Evolutionary conservation across 768 basidiomycete genomes (phyloP).

Genomic region (Asterophora lycoperdoides): DNA sequence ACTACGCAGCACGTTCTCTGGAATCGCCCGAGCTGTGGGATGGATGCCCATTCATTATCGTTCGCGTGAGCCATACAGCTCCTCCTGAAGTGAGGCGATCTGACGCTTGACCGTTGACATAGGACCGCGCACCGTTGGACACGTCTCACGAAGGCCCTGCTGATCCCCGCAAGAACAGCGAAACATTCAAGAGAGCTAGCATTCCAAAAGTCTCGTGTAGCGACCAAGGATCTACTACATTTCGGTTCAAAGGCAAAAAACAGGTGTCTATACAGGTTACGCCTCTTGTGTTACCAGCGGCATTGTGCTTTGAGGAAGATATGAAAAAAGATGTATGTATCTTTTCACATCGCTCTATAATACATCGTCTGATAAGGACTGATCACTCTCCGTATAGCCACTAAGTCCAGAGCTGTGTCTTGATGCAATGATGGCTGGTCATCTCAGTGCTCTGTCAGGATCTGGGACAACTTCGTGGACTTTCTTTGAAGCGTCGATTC

Average conservation of each 20-base stretch:
- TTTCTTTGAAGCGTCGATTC: conserved; percentile 40
- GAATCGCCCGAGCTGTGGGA: conserved; percentile 40
- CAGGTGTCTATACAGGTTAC: conserved; percentile 45
- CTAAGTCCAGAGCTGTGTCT: conserved; percentile 34
- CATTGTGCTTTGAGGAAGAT: conserved; percentile 44
- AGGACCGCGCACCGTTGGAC: conserved; percentile 24
- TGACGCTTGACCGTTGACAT: neutral
- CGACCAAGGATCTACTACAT: conserved; percentile 29
- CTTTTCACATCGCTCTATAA: neutral
- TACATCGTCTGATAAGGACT: neutral
- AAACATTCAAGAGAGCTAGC: neutral
- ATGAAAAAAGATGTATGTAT: conserved; percentile 40
- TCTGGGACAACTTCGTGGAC: conserved; percentile 18
- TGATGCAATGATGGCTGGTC: conserved; percentile 40
- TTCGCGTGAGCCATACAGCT: conserved; percentile 32
- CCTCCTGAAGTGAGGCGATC: neutral
- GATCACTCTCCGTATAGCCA: conserved; percentile 18
- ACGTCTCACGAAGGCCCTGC: neutral
- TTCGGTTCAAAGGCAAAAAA: conserved; percentile 37
- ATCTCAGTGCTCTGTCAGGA: conserved; percentile 31
- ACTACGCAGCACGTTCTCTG: conserved; percentile 38
- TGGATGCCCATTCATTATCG: conserved; percentile 40
- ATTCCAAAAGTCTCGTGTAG: conserved; percentile 9
- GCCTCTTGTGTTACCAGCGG: conserved; percentile 47
- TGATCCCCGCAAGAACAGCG: neutral